These are phyloP conservation scores for Debaryomyces hansenii DNA, from an alignment of 805 yeast genomes.

Conservation along the genomic window DNA sequence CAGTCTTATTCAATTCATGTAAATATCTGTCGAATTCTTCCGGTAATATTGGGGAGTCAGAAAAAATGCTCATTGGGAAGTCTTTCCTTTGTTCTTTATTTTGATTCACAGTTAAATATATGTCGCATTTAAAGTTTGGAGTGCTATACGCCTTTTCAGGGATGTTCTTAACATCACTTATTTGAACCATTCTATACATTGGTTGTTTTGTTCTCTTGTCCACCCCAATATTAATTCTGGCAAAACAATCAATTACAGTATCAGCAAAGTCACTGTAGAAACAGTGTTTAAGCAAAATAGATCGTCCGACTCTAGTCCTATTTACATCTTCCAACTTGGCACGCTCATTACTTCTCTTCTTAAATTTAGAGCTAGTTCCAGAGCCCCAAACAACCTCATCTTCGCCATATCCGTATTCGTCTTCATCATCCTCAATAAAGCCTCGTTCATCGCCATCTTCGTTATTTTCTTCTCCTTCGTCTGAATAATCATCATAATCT, in stretches of 20 bases:
- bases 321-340: slow-evolving; percentile 68
- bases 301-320: slow-evolving; percentile 72
- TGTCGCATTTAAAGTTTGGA: slow-evolving; percentile 44
- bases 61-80: slow-evolving; percentile 75
- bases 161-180: slow-evolving; percentile 57
- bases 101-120: slow-evolving; percentile 73
- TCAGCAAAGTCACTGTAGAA: slow-evolving; percentile 80
- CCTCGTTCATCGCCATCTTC: slow-evolving; percentile 46
- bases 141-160: slow-evolving; percentile 45
- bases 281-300: slow-evolving; percentile 70
- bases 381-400: slow-evolving; percentile 40
- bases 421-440: slow-evolving; percentile 33
- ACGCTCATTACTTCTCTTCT: slow-evolving; percentile 30
- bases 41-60: slow-evolving; percentile 70
- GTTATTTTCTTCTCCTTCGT: slow-evolving; percentile 44
- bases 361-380: slow-evolving; percentile 16
- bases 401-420: slow-evolving; percentile 27
- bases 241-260: slow-evolving; percentile 70
- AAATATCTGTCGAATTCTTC: slow-evolving; percentile 76
- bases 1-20: slow-evolving; percentile 58
- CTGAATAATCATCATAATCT: slow-evolving; percentile 39
- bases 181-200: slow-evolving; percentile 80
- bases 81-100: slow-evolving; percentile 71
- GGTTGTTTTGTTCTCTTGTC: slow-evolving; percentile 61
- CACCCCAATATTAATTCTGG: slow-evolving; percentile 78